Base-by-base conservation (phyloP, 208 protist genomes). In the Acanthamoeba polyphaga region DNA sequence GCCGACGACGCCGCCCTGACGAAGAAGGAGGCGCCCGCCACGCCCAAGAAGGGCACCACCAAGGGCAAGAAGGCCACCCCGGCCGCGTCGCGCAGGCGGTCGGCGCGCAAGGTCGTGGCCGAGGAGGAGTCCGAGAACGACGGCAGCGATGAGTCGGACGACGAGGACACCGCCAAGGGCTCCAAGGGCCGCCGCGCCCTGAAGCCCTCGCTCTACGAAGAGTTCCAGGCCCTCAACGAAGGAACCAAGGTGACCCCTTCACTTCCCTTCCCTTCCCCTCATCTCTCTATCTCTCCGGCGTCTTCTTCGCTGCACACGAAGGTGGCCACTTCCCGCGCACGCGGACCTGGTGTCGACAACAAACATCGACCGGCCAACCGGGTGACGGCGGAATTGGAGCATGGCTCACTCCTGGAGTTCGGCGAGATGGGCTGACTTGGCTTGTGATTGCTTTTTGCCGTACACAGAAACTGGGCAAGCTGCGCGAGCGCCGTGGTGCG, bases 171-270 rank as follows among this genome's bases (percentile, higher is more conserved):
- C 19, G 8, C 10, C 10, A n/a, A 78, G 70, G n/a, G 27, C 10
- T 8, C 38, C 38, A 46, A 78, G 12, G n/a, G 38, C 32, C 22
- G 19, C 1, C 29, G 70, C 6, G 5, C 1, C n/a, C 22, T 43
- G 32, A 78, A 43, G 70, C 70, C 70, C 38, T 78, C 70, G 10
- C 70, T 78, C 70, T 78, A 78, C 38, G 70, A 78, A 7, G 70
- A 78, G 70, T 78, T 78, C 70, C 70, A 43, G n/a, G 70, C 70
- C 38, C 70, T 78, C n/a, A 78, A 78, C 70, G 19, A 78, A n/a
- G 70, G 70, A 27, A 72, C 66, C 70, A 78, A 78, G 29, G 29
- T 78, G 5, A 29, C 27, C 29, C 22, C 29, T 8, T 27, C 22
- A 8, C 22, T 72, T 27, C 29, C 66, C 22, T 9, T 9, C 1